Evolutionary conservation across 1,284 basidiomycete species (phyloP).

Genomic region (Apiotrichum mycotoxinovorans): DNA sequence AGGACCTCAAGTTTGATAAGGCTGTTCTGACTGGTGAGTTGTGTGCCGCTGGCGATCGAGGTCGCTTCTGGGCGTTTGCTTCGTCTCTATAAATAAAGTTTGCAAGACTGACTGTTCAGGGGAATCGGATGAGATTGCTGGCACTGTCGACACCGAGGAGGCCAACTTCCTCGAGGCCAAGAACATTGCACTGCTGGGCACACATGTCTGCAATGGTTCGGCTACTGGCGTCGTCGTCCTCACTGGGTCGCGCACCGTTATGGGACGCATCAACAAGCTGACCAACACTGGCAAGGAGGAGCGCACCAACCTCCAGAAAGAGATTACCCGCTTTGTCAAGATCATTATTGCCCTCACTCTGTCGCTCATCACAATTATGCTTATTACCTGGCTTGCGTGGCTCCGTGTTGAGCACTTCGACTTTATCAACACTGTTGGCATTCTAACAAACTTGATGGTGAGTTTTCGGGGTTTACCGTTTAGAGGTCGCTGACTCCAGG

Average conservation of each 20-base stretch:
- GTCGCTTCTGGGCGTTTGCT: too few species aligned
- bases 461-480: too few species aligned
- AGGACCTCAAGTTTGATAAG: constrained; percentile 60
- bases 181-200: constrained; percentile 64
- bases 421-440: constrained; percentile 57
- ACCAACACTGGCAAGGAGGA: constrained; percentile 54
- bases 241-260: constrained; percentile 59
- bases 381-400: constrained; percentile 60
- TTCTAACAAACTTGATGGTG: constrained; percentile 60
- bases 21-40: constrained; percentile 57
- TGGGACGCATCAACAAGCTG: constrained; percentile 59
- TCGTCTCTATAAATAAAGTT: not conserved
- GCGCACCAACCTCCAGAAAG: constrained; percentile 47
- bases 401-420: constrained; percentile 48
- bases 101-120: constrained; percentile 46
- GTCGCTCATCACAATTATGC: constrained; percentile 51
- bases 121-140: constrained; percentile 58
- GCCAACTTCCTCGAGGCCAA: constrained; percentile 60
- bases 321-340: constrained; percentile 52
- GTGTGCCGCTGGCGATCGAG: too few species aligned
- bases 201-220: constrained; percentile 59
- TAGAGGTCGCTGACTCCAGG: too few species aligned
- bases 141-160: constrained; percentile 55
- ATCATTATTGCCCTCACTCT: constrained; percentile 55
- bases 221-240: constrained; percentile 58